Evolutionary conservation across 1,284 basidiomycete genomes (phyloP).

Genomic region (Trametes polyzona): DNA sequence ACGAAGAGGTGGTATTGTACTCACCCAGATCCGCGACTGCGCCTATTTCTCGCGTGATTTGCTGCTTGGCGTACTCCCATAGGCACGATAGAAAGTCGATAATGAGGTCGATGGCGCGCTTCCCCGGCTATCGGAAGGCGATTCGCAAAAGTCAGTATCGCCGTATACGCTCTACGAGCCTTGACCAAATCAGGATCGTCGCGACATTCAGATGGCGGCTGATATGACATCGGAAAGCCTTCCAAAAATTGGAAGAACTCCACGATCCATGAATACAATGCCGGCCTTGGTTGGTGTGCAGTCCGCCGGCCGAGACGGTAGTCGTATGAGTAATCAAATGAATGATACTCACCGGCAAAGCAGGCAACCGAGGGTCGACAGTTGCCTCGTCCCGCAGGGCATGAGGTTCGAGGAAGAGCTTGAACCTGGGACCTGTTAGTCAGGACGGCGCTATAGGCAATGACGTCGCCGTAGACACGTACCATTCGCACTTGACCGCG

Average conservation of each 20-base stretch:
- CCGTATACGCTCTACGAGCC: slow-evolving; percentile 6
- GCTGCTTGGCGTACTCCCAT: slow-evolving; percentile 84
- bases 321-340: no score
- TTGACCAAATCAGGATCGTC: no score
- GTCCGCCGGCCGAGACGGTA: no score
- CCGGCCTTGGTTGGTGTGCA: no score
- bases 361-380: slow-evolving; percentile 75
- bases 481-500: slow-evolving; percentile 74
- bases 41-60: slow-evolving; percentile 82
- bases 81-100: slow-evolving; percentile 78
- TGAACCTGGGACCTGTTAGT: slow-evolving; percentile 56
- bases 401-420: slow-evolving; percentile 79
- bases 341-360: slow-evolving; percentile 63
- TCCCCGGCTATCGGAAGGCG: slow-evolving; percentile 57
- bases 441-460: slow-evolving; percentile 27
- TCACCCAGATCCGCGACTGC: slow-evolving; percentile 79
- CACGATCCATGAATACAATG: neutral
- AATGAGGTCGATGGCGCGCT: slow-evolving; percentile 74
- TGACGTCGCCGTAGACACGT: slow-evolving; percentile 23
- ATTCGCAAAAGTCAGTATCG: slow-evolving; percentile 7
- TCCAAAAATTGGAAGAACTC: no score
- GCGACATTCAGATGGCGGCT: no score
- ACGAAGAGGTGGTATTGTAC: slow-evolving; percentile 23
- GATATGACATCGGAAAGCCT: no score
- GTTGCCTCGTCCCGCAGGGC: slow-evolving; percentile 69